Evolutionary conservation across 768 basidiomycete genomes (phyloP).

Genomic region (Trametopsis cervina): DNA sequence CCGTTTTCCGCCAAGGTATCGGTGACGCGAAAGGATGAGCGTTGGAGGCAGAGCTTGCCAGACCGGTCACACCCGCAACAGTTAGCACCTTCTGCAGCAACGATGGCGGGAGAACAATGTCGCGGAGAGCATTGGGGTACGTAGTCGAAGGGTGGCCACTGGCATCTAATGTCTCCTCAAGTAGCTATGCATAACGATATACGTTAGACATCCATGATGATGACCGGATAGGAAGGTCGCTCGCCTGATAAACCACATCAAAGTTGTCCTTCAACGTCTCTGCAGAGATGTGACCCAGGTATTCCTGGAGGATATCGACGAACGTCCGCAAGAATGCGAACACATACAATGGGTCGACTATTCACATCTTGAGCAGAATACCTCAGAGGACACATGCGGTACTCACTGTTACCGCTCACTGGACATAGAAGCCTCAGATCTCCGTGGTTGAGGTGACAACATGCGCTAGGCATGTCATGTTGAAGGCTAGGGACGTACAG

Average conservation of each 20-base stretch:
- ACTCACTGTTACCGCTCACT: conserved; percentile 78
- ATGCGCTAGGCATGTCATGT: conserved; percentile 52
- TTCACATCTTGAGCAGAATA: neutral
- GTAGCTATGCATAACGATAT: conserved; percentile 46
- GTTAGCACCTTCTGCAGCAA: conserved; percentile 50
- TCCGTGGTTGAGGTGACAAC: conserved; percentile 75
- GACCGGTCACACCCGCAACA: conserved; percentile 44
- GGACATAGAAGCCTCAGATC: conserved; percentile 77
- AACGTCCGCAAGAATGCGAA: conserved; percentile 88
- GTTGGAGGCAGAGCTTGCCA: conserved; percentile 25
- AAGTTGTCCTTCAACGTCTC: conserved; percentile 84
- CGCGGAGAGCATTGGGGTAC: conserved; percentile 80
- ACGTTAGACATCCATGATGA: neutral
- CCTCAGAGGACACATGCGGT: neutral
- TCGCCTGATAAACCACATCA: conserved; percentile 89
- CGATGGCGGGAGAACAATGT: conserved; percentile 90
- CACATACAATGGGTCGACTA: conserved; percentile 86
- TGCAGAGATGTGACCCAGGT: conserved; percentile 81
- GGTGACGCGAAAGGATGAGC: conserved; percentile 70
- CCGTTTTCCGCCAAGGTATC: conserved; percentile 89
- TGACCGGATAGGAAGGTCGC: conserved; percentile 11
- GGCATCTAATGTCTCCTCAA: conserved; percentile 93
- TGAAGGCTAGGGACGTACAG: conserved; percentile 53
- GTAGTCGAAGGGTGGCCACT: conserved; percentile 91
- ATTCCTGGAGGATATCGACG: conserved; percentile 75